Conservation (phyloP, 495 filamentous ascomycete genomes). For the Aspergillus panamensis region DNA sequence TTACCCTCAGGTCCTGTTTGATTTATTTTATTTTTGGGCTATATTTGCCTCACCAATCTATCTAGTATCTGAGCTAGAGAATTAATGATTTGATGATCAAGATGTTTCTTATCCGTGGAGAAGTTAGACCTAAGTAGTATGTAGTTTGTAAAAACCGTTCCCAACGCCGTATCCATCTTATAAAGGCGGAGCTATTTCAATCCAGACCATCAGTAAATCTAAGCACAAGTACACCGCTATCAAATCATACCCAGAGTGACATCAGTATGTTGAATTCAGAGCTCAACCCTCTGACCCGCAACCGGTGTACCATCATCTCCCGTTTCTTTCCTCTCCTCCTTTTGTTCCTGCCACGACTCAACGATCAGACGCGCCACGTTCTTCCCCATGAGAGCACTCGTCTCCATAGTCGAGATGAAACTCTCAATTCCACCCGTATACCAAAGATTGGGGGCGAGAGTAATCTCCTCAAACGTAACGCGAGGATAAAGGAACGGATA, state of each 20-base stretch:
- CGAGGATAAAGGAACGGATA: slow-evolving; percentile 83
- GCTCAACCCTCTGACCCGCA: slow-evolving; percentile 15
- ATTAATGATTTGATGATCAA: slow-evolving; percentile 21
- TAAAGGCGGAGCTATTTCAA: too few relatives aligned
- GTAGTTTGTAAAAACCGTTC: too few relatives aligned
- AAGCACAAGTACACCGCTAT: too few relatives aligned
- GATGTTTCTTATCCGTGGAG: neutral
- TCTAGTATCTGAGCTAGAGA: slow-evolving; percentile 2
- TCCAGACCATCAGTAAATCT: too few relatives aligned
- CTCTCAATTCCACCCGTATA: slow-evolving; percentile 93
- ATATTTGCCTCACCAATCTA: neutral
- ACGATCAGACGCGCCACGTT: slow-evolving; percentile 83
- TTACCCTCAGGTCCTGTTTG: slow-evolving; percentile 2
- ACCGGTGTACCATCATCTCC: slow-evolving; percentile 8
- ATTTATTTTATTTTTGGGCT: neutral
- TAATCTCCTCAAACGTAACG: slow-evolving; percentile 79
- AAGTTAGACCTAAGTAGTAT: too few relatives aligned
- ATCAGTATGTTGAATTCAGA: neutral
- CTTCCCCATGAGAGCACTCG: slow-evolving; percentile 89
- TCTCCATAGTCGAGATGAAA: slow-evolving; percentile 98
- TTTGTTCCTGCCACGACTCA: slow-evolving; percentile 51
- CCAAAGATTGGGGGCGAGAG: slow-evolving; percentile 63
- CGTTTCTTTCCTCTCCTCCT: slow-evolving; percentile 2
- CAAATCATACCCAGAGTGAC: too few relatives aligned
- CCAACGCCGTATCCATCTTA: too few relatives aligned